Evolutionary conservation across 1,284 basidiomycete species (phyloP), one percentile per base, ranked within the genome.

Genomic region (Ceratobasidium papillatum): DNA sequence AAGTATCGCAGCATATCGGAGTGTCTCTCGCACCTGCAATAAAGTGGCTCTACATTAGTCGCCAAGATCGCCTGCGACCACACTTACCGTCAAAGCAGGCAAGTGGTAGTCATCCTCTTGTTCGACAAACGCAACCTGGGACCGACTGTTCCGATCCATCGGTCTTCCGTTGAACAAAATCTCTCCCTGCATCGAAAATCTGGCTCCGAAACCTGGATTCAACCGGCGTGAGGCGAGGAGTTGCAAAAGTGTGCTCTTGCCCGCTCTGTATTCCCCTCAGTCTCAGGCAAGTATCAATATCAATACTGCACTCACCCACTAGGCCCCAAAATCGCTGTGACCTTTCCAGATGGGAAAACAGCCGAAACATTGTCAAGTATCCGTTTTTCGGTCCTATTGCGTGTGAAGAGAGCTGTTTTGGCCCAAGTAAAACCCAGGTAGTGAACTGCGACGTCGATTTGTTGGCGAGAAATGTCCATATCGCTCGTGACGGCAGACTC

Each of bases 51-150:
- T 9, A 38, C 25, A 9, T 17, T n/a, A 43, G 34, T 65, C 17
- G 69, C 25, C 36, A 64, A 34, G 27, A 47, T 0, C 41, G n/a
- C 38, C 64, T 63, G 38, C 59, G 22, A 80, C 81, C 76, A 81
- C 80, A 22, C 81, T 73, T 0, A 86, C 85, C 5, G 86, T 87
- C 1, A 85, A 79, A 3, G 82, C 83, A 0, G 84, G 84, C 2
- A 87, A 79, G 77, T 84, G 84, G 79, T 83, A 84, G 63, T 84
- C 83, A 72, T 87, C 86, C 62, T 86, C 86, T 80, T 87, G 86
- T 74, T 87, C 84, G 7, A 87, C 85, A 74, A 86, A 87, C 0
- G 85, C 85, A 25, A 86, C 81, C 34, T 84, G 81, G 32, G 80
- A 81, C 75, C 79, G 81, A 19, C 80, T 77, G 2, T 80, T 73